These are phyloP conservation scores for Pichia heedii DNA, from an alignment of 805 yeast species.

Conservation along the genomic window DNA sequence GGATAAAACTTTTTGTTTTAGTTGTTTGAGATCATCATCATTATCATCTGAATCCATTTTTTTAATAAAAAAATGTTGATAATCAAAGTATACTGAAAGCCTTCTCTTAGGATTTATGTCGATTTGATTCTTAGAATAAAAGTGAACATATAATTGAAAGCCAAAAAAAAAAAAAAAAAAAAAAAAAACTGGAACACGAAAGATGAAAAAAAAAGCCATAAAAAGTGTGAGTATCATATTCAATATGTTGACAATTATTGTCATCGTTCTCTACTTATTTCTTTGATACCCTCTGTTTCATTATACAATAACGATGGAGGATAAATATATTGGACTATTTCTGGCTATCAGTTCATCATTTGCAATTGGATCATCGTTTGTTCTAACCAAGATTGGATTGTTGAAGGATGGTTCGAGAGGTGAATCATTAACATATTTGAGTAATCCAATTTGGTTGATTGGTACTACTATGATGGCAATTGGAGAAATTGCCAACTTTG, in stretches of 20 bases:
- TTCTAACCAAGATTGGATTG: slow-evolving; percentile 81
- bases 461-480: slow-evolving; percentile 86
- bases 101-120: too few relatives aligned
- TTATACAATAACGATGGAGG: slow-evolving; percentile 45
- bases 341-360: slow-evolving; percentile 80
- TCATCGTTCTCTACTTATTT: too few relatives aligned
- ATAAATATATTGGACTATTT: slow-evolving; percentile 81
- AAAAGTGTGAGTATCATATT: too few relatives aligned
- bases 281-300: too few relatives aligned
- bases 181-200: too few relatives aligned
- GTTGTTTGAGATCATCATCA: not conserved
- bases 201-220: too few relatives aligned
- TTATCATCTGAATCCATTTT: not conserved
- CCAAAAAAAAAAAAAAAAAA: too few relatives aligned
- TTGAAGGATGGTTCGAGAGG: slow-evolving; percentile 56
- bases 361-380: slow-evolving; percentile 86
- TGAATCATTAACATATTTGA: slow-evolving; percentile 69
- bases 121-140: too few relatives aligned
- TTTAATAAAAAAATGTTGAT: too few relatives aligned
- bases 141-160: too few relatives aligned
- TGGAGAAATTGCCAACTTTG: slow-evolving; percentile 88
- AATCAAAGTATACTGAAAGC: too few relatives aligned
- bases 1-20: not conserved
- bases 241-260: too few relatives aligned
- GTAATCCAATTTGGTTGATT: slow-evolving; percentile 90